These are phyloP conservation scores for Torulaspora quercuum DNA, from an alignment of 805 yeast species.

Conservation along the genomic window DNA sequence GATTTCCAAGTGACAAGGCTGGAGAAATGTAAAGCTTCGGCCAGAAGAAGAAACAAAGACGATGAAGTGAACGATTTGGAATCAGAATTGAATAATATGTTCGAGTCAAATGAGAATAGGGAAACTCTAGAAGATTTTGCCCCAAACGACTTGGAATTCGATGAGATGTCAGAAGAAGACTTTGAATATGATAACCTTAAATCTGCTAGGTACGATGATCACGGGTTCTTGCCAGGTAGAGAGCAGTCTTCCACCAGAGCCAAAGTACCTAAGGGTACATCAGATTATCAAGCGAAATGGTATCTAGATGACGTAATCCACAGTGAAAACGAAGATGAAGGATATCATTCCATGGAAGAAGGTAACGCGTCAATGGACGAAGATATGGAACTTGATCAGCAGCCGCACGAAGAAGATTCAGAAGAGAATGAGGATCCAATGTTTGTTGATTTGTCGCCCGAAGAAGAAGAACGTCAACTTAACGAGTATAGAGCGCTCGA, in stretches of 20 bases:
- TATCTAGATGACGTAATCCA: conserved; percentile 54
- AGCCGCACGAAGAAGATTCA: conserved; percentile 38
- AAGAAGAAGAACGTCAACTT: conserved; percentile 80
- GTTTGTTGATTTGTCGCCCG: conserved; percentile 71
- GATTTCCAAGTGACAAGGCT: conserved; percentile 75
- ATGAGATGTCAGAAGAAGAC: conserved; percentile 37
- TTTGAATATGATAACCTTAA: conserved; percentile 33
- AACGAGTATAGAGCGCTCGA: conserved; percentile 63
- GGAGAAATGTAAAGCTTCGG: conserved; percentile 45
- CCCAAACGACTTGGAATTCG: conserved; percentile 53
- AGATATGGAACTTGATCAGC: conserved; percentile 31
- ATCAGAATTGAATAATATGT: conserved; percentile 25
- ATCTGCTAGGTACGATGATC: conserved; percentile 41
- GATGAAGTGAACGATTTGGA: conserved; percentile 23
- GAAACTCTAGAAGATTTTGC: conserved; percentile 60
- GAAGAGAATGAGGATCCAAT: conserved; percentile 49
- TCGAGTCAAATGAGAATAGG: conserved; percentile 41
- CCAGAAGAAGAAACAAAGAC: conserved; percentile 25
- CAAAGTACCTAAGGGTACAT: conserved; percentile 69
- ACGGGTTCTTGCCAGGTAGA: conserved; percentile 39
- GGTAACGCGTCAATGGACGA: conserved; percentile 30
- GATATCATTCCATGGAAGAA: conserved; percentile 36
- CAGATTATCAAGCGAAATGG: conserved; percentile 81
- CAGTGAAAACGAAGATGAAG: conserved; percentile 37
- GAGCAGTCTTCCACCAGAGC: conserved; percentile 32